Evolutionary conservation across 306 rosid genomes (phyloP).

Genomic region (Acacia acuminata): DNA sequence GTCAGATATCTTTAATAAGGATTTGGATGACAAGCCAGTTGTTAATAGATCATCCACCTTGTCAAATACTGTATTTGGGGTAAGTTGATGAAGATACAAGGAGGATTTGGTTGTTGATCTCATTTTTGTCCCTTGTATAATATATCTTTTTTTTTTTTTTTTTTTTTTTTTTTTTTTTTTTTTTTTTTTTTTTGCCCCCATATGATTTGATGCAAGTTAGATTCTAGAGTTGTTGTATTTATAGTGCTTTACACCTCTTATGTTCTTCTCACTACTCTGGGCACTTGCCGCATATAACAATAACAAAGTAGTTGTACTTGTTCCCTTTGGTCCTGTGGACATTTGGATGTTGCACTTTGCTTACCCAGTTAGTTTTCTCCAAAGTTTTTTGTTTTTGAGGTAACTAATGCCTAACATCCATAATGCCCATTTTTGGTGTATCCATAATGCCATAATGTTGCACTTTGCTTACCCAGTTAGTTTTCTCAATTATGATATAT

Average conservation of each 20-base stretch:
- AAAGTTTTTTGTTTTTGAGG: background rate
- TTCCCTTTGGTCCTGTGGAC: slow-evolving; percentile 1
- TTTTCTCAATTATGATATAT: slow-evolving; percentile 14
- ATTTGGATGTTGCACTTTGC: background rate
- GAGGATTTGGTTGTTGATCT: background rate
- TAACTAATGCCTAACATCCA: background rate
- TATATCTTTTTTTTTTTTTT: slow-evolving; percentile 6
- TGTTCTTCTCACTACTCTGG: background rate
- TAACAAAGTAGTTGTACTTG: background rate
- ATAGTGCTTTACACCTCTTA: slow-evolving; percentile 5
- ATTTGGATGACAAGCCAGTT: slow-evolving; percentile 47
- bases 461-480: too few relatives aligned
- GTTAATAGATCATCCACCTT: slow-evolving; percentile 67
- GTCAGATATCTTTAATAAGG: slow-evolving; percentile 63
- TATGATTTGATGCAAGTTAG: slow-evolving; percentile 2
- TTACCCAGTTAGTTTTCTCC: background rate
- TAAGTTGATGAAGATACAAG: slow-evolving; percentile 45
- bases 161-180: background rate
- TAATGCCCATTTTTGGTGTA: background rate
- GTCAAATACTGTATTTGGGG: slow-evolving; percentile 78
- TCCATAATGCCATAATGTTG: background rate
- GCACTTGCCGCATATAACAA: background rate
- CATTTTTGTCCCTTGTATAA: background rate
- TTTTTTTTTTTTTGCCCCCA: background rate
- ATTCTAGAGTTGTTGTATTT: background rate